Evolutionary conservation across 2,329 filamentous ascomycete species (phyloP).

Genomic region (Clonostachys sp.): DNA sequence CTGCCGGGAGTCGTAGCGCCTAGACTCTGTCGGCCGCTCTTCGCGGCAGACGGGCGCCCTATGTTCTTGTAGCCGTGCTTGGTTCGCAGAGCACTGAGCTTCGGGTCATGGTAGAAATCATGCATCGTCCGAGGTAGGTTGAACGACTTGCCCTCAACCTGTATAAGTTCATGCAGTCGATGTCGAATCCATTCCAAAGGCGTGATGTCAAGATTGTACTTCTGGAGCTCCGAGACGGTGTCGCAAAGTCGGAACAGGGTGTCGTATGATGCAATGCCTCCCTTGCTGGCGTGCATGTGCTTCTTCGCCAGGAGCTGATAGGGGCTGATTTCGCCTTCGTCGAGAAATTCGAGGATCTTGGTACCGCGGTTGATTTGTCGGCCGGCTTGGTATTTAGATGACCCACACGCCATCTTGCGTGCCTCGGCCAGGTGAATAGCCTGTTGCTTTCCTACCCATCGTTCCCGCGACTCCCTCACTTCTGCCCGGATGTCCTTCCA

Average conservation of each 20-base stretch:
- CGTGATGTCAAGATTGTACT: constrained; percentile 46
- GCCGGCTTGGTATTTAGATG: constrained; percentile 46
- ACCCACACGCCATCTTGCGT: constrained; percentile 23
- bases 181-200: constrained; percentile 55
- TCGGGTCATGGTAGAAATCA: constrained; percentile 51
- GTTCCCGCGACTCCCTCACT: constrained; percentile 36
- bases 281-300: constrained; percentile 35
- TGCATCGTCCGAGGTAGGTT: constrained; percentile 45
- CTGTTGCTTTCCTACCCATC: constrained; percentile 37
- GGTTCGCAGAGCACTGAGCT: constrained; percentile 40
- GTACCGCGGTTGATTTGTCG: constrained; percentile 52
- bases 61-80: constrained; percentile 55
- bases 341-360: constrained; percentile 46
- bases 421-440: constrained; percentile 23
- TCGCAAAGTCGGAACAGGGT: constrained; percentile 52
- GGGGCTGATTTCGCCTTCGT: constrained; percentile 45
- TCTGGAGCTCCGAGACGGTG: constrained; percentile 46
- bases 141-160: constrained; percentile 37
- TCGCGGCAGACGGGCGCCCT: constrained; percentile 47
- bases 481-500: constrained; percentile 41
- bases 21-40: constrained; percentile 12
- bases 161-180: constrained; percentile 45
- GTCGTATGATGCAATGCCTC: constrained; percentile 45
- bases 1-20: neutral
- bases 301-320: constrained; percentile 51